Evolutionary conservation across 2,329 filamentous ascomycete genomes (phyloP), one percentile per base, ranked within the genome.

Genomic region (Diaporthe aspalathi): DNA sequence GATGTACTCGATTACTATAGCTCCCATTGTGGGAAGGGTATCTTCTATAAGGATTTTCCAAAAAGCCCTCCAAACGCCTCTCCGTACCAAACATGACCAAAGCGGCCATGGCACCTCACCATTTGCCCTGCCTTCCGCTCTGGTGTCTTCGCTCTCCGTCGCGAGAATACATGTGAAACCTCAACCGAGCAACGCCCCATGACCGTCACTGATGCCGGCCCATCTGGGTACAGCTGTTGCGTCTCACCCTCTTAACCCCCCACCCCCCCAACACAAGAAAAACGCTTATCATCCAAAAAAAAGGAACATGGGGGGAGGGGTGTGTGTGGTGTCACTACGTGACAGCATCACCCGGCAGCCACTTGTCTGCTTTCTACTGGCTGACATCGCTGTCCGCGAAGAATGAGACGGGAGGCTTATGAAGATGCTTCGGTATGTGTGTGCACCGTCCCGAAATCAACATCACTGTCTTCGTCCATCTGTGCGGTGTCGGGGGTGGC

Each of bases 1-100:
- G n/a, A 7, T 52, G 32, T 56, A 38, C 16, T 68, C 11, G 38
- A 69, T 53, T 45, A 49, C 22, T 67, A 45, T 60, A 40, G 35
- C 52, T 70, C 67, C 67, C 70, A 20, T 70, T 70, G 67, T 53
- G 70, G 70, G 70, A 72, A 70, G 70, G 70, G 70, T 72, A 72
- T 72, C 67, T 57, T 72, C 70, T 72, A 72, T 60, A 29, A 60
- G 27, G 27, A n/a, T n/a, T 53, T 9, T 22, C 40, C 7, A 43
- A 50, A 56, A 40, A 29, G 38, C 43, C 38, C 49, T n/a, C 12
- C 29, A 35, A 63, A 60, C 38, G 56, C 52, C 35, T 14, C n/a
- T 40, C 3, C 20, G 9, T 14, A 20, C 29, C 14, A 24, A 7
- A 50, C 29, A 27, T 22, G 43, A 49, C n/a, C 43, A 40, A 57